These are phyloP conservation scores for Pulveroboletus sp. DNA, from an alignment of 768 basidiomycete genomes.

Conservation along the genomic window DNA sequence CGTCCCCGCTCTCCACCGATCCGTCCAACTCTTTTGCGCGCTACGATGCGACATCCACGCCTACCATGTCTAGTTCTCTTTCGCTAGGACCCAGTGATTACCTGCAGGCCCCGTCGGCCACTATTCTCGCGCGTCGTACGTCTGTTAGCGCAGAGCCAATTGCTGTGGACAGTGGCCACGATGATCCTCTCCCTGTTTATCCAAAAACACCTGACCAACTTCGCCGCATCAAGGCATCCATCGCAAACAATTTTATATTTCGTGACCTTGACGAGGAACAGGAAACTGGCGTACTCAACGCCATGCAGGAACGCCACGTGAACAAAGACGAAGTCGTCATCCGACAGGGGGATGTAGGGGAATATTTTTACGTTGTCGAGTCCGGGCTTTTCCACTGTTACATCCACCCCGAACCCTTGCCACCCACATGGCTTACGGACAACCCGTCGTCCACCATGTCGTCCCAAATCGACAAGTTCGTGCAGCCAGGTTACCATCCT, in stretches of 20 bases:
- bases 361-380: constrained; percentile 98
- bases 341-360: constrained; percentile 94
- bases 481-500: constrained; percentile 64
- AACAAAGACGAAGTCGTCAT: constrained; percentile 84
- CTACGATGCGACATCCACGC: constrained; percentile 45
- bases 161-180: constrained; percentile 64
- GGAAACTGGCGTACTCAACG: constrained; percentile 86
- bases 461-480: constrained; percentile 50
- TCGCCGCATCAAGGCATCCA: constrained; percentile 82
- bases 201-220: constrained; percentile 83
- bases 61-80: constrained; percentile 41
- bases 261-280: constrained; percentile 96
- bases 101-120: constrained; percentile 70
- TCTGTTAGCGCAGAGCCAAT: constrained; percentile 98
- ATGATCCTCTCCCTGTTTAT: constrained; percentile 71
- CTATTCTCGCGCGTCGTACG: constrained; percentile 84
- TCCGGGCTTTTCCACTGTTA: constrained; percentile 83
- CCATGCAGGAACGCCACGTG: constrained; percentile 87
- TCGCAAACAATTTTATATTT: constrained; percentile 89
- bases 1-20: constrained; percentile 54
- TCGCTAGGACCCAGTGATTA: constrained; percentile 54
- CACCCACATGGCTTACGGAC: constrained; percentile 55
- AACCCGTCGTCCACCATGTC: constrained; percentile 36
- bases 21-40: constrained; percentile 45
- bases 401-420: constrained; percentile 64